Evolutionary conservation across 768 basidiomycete genomes (phyloP).

Genomic region (Lentinula sp.): DNA sequence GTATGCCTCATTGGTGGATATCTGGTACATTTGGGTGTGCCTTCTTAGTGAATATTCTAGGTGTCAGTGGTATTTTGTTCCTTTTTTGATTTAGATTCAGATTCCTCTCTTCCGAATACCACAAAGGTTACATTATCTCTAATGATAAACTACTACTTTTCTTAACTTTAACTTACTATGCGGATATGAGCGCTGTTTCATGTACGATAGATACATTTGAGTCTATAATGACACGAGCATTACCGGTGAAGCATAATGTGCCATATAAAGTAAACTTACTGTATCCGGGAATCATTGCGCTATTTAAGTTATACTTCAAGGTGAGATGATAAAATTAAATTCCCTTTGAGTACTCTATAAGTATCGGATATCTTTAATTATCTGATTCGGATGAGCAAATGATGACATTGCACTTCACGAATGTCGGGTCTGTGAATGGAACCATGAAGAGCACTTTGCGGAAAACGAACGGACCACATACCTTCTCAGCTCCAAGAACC

Average conservation of each 20-base stretch:
- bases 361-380: no score
- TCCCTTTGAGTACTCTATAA: no score
- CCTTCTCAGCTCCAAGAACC: slow-evolving; percentile 60
- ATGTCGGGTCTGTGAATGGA: slow-evolving; percentile 35
- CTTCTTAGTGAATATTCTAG: background rate
- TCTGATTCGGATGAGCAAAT: background rate
- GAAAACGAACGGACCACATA: slow-evolving; percentile 14
- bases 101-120: background rate
- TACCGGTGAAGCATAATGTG: background rate
- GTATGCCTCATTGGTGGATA: background rate
- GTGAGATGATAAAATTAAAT: no score
- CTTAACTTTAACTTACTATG: background rate
- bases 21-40: background rate
- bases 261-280: slow-evolving; percentile 3
- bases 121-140: background rate
- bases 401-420: slow-evolving; percentile 2
- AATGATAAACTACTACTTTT: background rate
- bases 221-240: no score
- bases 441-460: background rate
- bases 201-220: background rate
- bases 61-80: background rate
- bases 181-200: background rate
- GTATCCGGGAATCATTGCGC: background rate
- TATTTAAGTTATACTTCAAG: background rate
- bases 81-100: background rate